Base-by-base conservation (phyloP, 106 monocot genomes). In the Cymbidium sinense region DNA sequence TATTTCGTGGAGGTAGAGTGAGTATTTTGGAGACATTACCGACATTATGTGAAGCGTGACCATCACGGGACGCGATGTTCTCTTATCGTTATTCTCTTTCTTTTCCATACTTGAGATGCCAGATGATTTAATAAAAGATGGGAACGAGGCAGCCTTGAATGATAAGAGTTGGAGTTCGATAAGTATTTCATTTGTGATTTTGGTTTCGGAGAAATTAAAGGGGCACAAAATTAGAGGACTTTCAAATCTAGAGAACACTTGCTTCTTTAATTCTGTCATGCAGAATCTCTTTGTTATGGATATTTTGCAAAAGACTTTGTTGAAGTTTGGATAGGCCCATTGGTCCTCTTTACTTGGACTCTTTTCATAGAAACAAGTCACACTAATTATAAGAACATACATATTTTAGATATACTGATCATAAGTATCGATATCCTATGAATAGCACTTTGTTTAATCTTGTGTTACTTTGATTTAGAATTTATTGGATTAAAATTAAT, bases 41-140 rank as follows among this genome's bases (percentile, higher is more conserved):
- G 98, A 8, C 75, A 92, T 43, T 94, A 98, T 78, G 81, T 88
- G 0, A 98, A 92, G 78, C 91, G 90, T 47, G 87, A 90, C 28
- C 73, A 52, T 9, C 98, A 98, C 74, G 87, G 90, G 79, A 85
- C 84, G 75, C 78, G 85, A 87, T 55, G 74, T 52, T 80, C 81
- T 25, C 41, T 71, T 17, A 77, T 86, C 25, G 98, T 52, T 94
- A 87, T 64, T 35, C 64, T n/a, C 94, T 94, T 75, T 76, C 85
- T 86, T 77, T 0, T 75, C 80, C 13, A 70, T 98, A 27, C 79
- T 96, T 10, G 84, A 91, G 79, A 79, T 90, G 73, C 91, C 93
- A 9, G 37, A 61, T 6, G 78, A 71, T 21, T 55, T 50, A 51
- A 62, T 34, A 5, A 43, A 52, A 39, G 74, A 30, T 25, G 81